Percentiles rank a stretch among this genome's conserved stretches.
These are phyloP conservation scores for Aphanomyces stellatus DNA, from an alignment of 352 stramenopile genomes.

Conservation along the genomic window DNA sequence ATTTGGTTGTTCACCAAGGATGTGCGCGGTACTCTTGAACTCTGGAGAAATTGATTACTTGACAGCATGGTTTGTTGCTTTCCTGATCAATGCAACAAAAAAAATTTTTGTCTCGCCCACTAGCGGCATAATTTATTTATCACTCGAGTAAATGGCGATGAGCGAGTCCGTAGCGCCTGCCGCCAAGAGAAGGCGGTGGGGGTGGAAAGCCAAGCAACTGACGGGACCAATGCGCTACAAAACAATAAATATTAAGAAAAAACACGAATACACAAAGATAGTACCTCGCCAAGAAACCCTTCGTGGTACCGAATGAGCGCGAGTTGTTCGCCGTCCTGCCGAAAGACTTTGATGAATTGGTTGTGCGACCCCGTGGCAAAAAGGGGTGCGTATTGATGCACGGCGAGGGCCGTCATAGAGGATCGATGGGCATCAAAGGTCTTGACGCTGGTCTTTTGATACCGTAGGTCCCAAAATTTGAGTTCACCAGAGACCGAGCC, in stretches of 20 bases:
- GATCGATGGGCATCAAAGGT: slow-evolving; percentile 87
- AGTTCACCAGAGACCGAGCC: slow-evolving; percentile 92
- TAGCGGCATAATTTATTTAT: slow-evolving; percentile 37
- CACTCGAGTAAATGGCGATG: slow-evolving; percentile 88
- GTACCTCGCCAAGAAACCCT: slow-evolving; percentile 88
- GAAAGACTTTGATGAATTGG: slow-evolving; percentile 98
- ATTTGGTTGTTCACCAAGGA: too few species aligned
- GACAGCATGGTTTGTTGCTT: too few species aligned
- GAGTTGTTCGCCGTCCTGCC: slow-evolving; percentile 80
- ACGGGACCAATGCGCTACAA: slow-evolving; percentile 91
- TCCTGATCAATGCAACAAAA: too few species aligned
- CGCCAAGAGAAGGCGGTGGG: slow-evolving; percentile 91
- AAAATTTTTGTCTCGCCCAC: too few species aligned
- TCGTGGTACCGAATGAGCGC: slow-evolving; percentile 92
- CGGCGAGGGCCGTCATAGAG: slow-evolving; percentile 94
- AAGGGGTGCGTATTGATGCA: slow-evolving; percentile 94
- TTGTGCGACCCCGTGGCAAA: slow-evolving; percentile 96
- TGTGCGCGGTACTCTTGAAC: too few species aligned
- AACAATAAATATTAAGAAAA: neutral
- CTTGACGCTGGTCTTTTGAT: slow-evolving; percentile 67
- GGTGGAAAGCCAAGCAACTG: slow-evolving; percentile 96
- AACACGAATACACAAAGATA: neutral
- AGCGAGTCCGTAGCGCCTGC: slow-evolving; percentile 93
- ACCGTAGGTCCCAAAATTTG: slow-evolving; percentile 96
- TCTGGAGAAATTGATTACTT: too few species aligned